Percentiles rank a stretch among this genome's conserved stretches.
phyloP scores from a whole-genome alignment of 169 alveolate species.

The Cryptosporidium viatorum region DNA sequence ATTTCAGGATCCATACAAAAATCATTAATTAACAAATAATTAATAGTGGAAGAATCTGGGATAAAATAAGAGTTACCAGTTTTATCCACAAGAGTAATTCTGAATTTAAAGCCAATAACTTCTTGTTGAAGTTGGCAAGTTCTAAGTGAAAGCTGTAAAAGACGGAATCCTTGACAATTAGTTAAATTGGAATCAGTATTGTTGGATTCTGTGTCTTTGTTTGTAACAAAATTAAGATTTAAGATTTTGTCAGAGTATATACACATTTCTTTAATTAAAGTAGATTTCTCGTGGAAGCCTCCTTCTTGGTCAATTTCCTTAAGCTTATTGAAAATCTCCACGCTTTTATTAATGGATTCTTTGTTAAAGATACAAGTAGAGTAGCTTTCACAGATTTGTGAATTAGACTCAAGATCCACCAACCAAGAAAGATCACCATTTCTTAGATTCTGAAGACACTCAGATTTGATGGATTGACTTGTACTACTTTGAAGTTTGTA shows the following conservation, averaged over 20 bases:
- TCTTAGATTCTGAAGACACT: not conserved
- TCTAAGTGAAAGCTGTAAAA: conserved; percentile 35
- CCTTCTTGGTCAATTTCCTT: conserved; percentile 34
- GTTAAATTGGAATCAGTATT: not conserved
- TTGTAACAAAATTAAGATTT: not conserved
- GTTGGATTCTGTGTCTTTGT: not conserved
- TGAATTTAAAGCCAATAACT: not conserved
- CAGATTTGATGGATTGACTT: not conserved
- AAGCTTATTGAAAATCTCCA: not conserved
- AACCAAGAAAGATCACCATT: not conserved
- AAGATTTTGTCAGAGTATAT: not conserved
- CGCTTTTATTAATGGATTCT: not conserved
- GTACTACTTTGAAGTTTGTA: not conserved
- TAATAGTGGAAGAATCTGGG: conserved; percentile 29
- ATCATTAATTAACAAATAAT: conserved; percentile 40
- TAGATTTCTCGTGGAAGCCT: conserved; percentile 30
- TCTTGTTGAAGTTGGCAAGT: not conserved
- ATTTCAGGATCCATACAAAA: conserved; percentile 70
- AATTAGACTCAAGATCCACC: not conserved
- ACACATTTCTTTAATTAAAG: conserved; percentile 14
- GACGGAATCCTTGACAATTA: conserved; percentile 31
- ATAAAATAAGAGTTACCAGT: conserved; percentile 4
- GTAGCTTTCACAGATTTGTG: conserved; percentile 11
- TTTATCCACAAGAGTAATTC: conserved; percentile 2
- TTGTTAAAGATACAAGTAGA: conserved; percentile 8